phyloP scores from a whole-genome alignment of 495 filamentous ascomycete species.

The Aspergillus sclerotiicarbonarius region DNA sequence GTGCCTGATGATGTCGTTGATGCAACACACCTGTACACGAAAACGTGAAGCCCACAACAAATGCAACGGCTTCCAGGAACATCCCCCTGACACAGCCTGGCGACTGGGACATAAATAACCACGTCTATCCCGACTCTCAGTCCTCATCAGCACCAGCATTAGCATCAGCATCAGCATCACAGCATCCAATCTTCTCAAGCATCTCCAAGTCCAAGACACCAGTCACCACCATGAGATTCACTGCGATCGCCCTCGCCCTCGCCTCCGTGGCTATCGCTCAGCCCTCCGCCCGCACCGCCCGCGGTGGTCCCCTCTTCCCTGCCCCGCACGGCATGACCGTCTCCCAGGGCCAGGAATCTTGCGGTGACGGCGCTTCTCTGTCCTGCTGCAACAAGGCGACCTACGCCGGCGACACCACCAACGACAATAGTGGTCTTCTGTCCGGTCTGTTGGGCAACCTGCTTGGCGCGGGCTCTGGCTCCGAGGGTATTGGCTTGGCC shows the following conservation, averaged over 20 bases:
- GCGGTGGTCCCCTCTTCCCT: constrained; percentile 29
- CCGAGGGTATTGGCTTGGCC: constrained; percentile 36
- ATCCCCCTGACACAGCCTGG: no score
- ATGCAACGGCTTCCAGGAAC: no score
- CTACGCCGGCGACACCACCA: constrained; percentile 45
- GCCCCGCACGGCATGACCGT: constrained; percentile 44
- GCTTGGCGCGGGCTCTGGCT: constrained; percentile 33
- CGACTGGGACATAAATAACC: no score
- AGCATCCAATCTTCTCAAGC: not conserved
- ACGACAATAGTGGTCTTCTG: constrained; percentile 27
- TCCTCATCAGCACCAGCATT: no score
- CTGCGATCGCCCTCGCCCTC: constrained; percentile 7
- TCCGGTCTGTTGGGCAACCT: constrained; percentile 32
- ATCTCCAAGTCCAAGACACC: not conserved
- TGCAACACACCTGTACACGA: no score
- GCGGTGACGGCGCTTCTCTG: constrained; percentile 49
- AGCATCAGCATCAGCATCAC: not conserved
- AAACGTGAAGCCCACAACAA: no score
- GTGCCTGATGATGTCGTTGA: not conserved
- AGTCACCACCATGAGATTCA: constrained; percentile 17
- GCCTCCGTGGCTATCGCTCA: constrained; percentile 4
- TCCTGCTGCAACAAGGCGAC: constrained; percentile 48
- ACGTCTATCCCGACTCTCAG: no score
- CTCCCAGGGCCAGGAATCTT: constrained; percentile 47
- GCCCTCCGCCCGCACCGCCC: constrained; percentile 8